A percentile compares a stretch with the other conserved stretches of the same genome.
phyloP scores from a whole-genome alignment of 108 stramenopile genomes.

The Nannochloropsis gaditana region DNA sequence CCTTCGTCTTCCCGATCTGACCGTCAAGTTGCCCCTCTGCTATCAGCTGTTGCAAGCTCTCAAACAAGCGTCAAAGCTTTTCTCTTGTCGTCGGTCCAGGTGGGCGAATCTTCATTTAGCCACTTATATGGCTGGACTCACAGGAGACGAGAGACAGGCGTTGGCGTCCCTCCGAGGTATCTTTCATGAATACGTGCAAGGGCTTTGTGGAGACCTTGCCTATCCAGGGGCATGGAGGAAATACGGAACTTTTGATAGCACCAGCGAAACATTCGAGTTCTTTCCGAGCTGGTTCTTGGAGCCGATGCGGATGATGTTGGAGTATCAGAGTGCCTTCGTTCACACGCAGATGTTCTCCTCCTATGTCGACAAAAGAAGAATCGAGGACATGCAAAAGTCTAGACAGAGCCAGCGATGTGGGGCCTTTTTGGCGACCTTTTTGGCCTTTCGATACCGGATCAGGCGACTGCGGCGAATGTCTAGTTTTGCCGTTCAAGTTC shows the following conservation, averaged over 20 bases:
- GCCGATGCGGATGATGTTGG: slow-evolving; percentile 14
- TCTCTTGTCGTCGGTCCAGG: slow-evolving; percentile 12
- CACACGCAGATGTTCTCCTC: slow-evolving; percentile 19
- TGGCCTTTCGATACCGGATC: neutral
- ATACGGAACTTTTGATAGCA: slow-evolving; percentile 21
- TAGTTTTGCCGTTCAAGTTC: too few species aligned
- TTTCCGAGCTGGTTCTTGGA: slow-evolving; percentile 21
- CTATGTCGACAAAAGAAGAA: slow-evolving; percentile 15
- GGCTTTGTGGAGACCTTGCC: neutral
- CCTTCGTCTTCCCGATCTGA: neutral
- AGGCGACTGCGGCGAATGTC: neutral
- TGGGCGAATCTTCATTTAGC: slow-evolving; percentile 17
- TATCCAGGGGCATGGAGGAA: slow-evolving; percentile 7
- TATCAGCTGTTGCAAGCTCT: neutral
- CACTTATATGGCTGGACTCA: slow-evolving; percentile 4
- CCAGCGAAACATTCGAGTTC: slow-evolving; percentile 1
- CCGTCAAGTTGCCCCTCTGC: slow-evolving; percentile 3
- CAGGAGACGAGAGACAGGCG: neutral
- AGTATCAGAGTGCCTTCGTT: slow-evolving; percentile 16
- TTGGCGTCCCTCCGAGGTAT: neutral
- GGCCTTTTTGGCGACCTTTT: slow-evolving; percentile 1
- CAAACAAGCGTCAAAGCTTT: neutral
- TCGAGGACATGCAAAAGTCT: neutral
- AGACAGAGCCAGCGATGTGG: neutral
- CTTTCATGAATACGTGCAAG: neutral